Evolutionary conservation across 2,329 filamentous ascomycete species (phyloP), one percentile per base, ranked within the genome.

Genomic region (Penicillium sp.): DNA sequence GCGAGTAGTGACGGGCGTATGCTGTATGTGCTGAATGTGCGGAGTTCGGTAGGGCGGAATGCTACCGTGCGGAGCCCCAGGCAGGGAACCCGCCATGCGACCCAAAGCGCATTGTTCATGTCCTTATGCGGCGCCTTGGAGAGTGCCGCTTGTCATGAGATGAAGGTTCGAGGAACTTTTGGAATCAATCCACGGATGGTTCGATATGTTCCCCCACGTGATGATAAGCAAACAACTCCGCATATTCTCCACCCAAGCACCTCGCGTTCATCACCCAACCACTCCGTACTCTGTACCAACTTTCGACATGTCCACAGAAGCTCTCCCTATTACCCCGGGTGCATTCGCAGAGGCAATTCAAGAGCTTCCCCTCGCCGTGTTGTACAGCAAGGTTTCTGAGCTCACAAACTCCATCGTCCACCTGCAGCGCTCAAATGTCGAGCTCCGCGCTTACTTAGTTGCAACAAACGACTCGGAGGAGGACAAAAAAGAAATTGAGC

Each of bases 361-460:
- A 64, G 78, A 81, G 54, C 81, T 88, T 7, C 80, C 84, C 9
- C 71, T 86, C 60, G 79, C 82, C 56, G 77, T 81, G 18, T 74
- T 88, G 27, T 83, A 86, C 73, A 75, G 78, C 66, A 87, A 87
- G 76, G 81, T 81, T 53, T 77, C 80, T 54, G 85, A 88, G 64
- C 76, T 88, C 9, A 75, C 75, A 42, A 87, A 87, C 73, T 82
- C 78, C 54, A 82, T 86, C 63, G 68, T 74, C 2, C 85, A 87
- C 62, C 80, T 88, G 27, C 72, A 78, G 43, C 75, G 75, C 45
- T 85, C 81, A 11, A 87, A 87, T 67, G 68, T 71, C 39, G 80
- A 86, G 63, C 77, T 87, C 47, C 73, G 79, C 46, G 74, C 78
- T 5, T 86, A 80, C 62, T 65, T 78, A 22, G 55, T 65, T 29